Evolutionary conservation across 2,329 filamentous ascomycete species (phyloP), one percentile per base, ranked within the genome.

Genomic region (Arthrobotrys megalospora): DNA sequence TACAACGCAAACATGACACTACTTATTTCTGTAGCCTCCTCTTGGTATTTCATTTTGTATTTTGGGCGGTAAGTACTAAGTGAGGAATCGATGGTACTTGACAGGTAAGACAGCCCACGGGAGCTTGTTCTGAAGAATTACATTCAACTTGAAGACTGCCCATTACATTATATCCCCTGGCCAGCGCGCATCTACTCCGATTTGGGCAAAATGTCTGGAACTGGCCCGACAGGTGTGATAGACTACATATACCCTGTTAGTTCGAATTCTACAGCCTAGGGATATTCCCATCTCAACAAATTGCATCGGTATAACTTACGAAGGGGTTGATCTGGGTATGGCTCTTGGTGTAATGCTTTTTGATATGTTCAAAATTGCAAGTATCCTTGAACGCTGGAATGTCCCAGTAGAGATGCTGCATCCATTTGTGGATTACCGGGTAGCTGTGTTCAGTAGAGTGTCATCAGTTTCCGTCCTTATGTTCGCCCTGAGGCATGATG

Each of bases 351-450:
- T 82, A 82, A 45, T 82, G 81, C 75, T 80, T 69, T 89, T 97
- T 97, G 86, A 98, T 98, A 85, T 99, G 96, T 84, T 96, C 89
- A 84, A 97, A 97, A 84, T 97, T 89, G 21, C 94, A 97, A 79
- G 94, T 96, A 64, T 92, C 89, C 80, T 87, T 86, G 86, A 97
- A 97, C 1, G 93, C 93, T 0, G 90, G 87, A 24, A 90, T 84
- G 81, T 91, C 91, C 94, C 94, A 97, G 86, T 97, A 97, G 81
- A 97, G 85, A 82, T 91, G 88, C 69, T 92, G 88, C 85, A 97
- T 85, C 94, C 94, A 97, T 76, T 86, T 86, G 86, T 97, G 93
- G 75, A 97, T 85, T 63, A 88, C 86, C 32, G 94, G 94, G 83
- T 96, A 97, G 55, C 80, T 81, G 48, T 66, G 58, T 58, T 43